Conservation (phyloP, 2,329 filamentous ascomycete genomes). For the Botrytis fragariae region DNA sequence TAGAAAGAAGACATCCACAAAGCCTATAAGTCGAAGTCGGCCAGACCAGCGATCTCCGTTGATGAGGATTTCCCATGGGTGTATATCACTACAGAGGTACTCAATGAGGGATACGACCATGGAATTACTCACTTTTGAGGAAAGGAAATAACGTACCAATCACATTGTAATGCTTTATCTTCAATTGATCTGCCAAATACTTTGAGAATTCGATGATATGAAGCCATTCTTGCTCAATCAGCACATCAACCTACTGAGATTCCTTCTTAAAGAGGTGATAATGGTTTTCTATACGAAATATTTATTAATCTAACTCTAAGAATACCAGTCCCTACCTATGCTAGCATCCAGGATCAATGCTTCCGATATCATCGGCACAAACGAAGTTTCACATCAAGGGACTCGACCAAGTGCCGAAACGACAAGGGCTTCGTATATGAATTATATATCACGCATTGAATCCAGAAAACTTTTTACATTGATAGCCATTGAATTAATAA, state of each 20-base stretch:
- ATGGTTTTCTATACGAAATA: background rate
- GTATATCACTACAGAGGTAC: conserved; percentile 34
- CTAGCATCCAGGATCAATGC: background rate
- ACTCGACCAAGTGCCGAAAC: background rate
- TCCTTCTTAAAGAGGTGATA: background rate
- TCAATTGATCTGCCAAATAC: conserved; percentile 38
- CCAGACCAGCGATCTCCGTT: conserved; percentile 38
- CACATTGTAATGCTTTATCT: conserved; percentile 38
- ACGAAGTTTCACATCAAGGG: too few relatives aligned
- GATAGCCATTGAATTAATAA: background rate
- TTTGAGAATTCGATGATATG: conserved; percentile 39
- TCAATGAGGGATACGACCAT: background rate
- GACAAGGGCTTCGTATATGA: background rate
- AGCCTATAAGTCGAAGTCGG: conserved; percentile 39
- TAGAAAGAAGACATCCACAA: conserved; percentile 40
- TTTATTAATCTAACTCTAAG: background rate
- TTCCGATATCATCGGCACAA: background rate
- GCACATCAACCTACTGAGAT: background rate
- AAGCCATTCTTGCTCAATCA: conserved; percentile 33
- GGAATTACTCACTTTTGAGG: background rate
- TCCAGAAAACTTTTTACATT: too few relatives aligned
- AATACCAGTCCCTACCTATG: background rate
- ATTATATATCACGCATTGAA: background rate
- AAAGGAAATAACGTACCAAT: conserved; percentile 31
- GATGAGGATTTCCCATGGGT: conserved; percentile 40